Base-by-base conservation (phyloP, 2,329 filamentous ascomycete species). In the Thelonectria discophora region DNA sequence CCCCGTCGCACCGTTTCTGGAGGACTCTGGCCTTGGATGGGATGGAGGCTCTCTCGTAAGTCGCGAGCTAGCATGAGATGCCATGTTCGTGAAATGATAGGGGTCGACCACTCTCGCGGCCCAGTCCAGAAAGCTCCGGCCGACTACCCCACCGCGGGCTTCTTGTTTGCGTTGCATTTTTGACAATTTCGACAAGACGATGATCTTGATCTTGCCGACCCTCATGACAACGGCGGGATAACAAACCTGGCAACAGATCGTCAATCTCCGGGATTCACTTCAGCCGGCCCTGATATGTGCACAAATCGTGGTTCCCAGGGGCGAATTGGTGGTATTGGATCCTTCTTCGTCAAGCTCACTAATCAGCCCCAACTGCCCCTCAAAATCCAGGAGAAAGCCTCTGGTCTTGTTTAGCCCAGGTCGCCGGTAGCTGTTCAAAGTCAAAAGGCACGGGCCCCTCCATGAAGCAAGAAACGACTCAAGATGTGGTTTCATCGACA, bases 401-500 rank as follows among this genome's bases (percentile, higher is more conserved):
- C 39, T 42, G 21, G 21, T 27, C 43, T 27, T 7, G 2, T 15
- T 43, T 11, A 27, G 6, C 20, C 13, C 42, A 11, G 3, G 7
- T 10, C 24, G 18, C 15, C 43, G 9, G 42, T 12, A 45, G 42
- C 42, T 45, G 27, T 30, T 30, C 27, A 46, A 46, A 46, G 43
- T 24, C n/a, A 39, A 20, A 20, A 43, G 45, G 37, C 34, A 43
- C 21, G 24, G 20, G 15, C 32, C 45, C 30, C 42, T 11, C 10
- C 27, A 37, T 15, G 9, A 15, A 37, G 2, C 30, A 24, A 37
- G 18, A 27, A 37, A 30, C 52, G 7, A 18, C 42, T 45, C 42
- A 45, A 12, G 39, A 32, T 45, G 24, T 43, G 43, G 54, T 57
- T 56, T 57, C 46, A 57, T 45, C 7, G 21, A 50, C n/a, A 57